Base-by-base conservation (phyloP, 306 rosid genomes). In the Neltuma alba region DNA sequence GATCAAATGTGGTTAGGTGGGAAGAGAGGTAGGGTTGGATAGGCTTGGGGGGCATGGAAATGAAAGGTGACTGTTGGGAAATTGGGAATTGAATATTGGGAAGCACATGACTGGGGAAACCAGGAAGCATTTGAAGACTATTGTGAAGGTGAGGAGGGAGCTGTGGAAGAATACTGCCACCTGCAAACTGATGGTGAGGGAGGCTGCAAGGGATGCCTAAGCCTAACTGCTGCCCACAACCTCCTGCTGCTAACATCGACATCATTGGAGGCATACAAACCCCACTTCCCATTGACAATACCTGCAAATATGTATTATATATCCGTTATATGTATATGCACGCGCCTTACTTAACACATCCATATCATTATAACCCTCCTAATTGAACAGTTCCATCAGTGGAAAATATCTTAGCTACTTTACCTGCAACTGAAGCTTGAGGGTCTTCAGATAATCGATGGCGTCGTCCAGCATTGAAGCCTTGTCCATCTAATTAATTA, bases 391-490 rank as follows among this genome's bases (percentile, higher is more conserved):
- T 6, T 57, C 11, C 20, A 58, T 28, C 33, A 42, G 58, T 23
- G 54, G 37, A 69, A 31, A 1, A 38, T 18, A 72, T 44, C 5
- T 58, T 34, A 61, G 15, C n/a, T n/a, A n/a, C 20, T 75, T 79
- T 69, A 89, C 92, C 91, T 83, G 82, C 48, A 89, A 78, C 27
- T 89, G 93, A 83, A 83, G 81, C 79, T 89, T 83, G 33, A 89
- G 87, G 54, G 75, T 77, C 86, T 87, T 89, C 2, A 85, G 85
- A 79, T 89, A 89, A 13, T 89, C 88, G 0, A 89, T 89, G 47
- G 91, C 91, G 75, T 89, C 89, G 2, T 89, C 91, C 44, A 87
- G 91, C 85, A 87, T 81, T 42, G 91, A 89, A 62, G 81, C 89
- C 76, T 85, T 81, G 80, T 87, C 93, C 76, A 66, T 44, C 93